Evolutionary conservation across 2,329 filamentous ascomycete genomes (phyloP), one percentile per base, ranked within the genome.

Genomic region (Penicillium sp.): DNA sequence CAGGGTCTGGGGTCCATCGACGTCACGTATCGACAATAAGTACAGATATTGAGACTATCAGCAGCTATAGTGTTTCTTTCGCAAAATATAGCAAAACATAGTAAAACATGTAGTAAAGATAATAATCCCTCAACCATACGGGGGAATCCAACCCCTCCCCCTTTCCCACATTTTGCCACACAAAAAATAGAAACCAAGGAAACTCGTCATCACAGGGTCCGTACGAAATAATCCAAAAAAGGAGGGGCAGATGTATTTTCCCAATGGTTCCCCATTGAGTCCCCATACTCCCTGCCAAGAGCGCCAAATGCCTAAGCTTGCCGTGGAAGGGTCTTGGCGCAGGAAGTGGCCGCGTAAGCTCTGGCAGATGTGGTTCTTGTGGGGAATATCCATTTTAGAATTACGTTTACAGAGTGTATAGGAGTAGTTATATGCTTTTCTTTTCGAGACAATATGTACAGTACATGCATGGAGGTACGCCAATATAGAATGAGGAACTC

Each of bases 291-390:
- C 40, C 15, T 59, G 63, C 64, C 63, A 66, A 66, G 60, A 41
- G 46, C 59, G 59, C 58, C 53, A 63, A 65, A 65, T 66, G 61
- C 63, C 64, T 66, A 66, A 66, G 64, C 64, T 65, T 60, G 58
- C 57, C 41, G 58, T 57, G 61, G 46, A 51, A 36, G n/a, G 29
- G 58, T 23, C 64, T 66, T 66, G 64, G 64, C 64, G 29, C 55
- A 63, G 54, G 55, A 63, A 41, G 54, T 63, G 61, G 64, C 63
- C 64, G 63, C 64, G 64, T 66, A 46, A 66, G 64, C 64, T 65
- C 52, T 25, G 25, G 41, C 40, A 53, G 50, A 39, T 49, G 52
- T 34, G 44, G 52, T n/a, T 51, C 49, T 43, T 64, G 63, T 64
- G 63, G 62, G 62, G 62, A 61, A 52, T 56, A 49, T 27, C 21